A percentile compares a stretch with the other conserved stretches of the same genome.
Conservation (phyloP, 208 protist species). For the Balamuthia mandrillaris region DNA sequence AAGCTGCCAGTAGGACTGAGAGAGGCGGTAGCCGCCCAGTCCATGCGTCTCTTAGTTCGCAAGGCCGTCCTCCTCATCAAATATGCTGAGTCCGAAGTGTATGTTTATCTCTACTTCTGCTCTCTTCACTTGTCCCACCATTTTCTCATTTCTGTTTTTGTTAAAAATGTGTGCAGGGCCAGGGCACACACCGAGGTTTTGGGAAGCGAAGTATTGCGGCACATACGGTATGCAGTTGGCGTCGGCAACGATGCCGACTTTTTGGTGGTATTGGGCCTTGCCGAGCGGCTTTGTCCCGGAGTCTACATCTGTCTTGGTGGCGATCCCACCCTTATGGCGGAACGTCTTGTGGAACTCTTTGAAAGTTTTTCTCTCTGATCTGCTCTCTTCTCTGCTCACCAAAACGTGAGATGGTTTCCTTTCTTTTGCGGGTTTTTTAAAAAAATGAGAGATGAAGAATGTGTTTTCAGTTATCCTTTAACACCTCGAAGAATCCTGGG, state of each 20-base stretch:
- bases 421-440: too few species aligned
- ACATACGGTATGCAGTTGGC: conserved; percentile 10
- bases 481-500: too few species aligned
- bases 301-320: conserved; percentile 5
- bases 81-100: conserved; percentile 32
- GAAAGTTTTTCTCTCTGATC: conserved; percentile 39
- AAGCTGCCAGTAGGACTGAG: background rate
- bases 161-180: background rate
- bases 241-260: conserved; percentile 28
- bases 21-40: conserved; percentile 6
- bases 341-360: conserved; percentile 33
- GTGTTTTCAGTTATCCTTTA: too few species aligned
- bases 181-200: background rate
- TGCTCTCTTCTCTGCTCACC: too few species aligned
- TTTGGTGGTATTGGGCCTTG: conserved; percentile 15
- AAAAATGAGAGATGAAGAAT: too few species aligned
- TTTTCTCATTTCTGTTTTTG: too few species aligned
- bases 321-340: conserved; percentile 32
- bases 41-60: background rate
- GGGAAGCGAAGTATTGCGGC: background rate
- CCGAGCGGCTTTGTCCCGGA: conserved; percentile 35
- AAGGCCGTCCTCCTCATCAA: conserved; percentile 15
- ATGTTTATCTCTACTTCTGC: background rate
- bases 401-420: too few species aligned
- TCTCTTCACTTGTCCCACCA: background rate